Base-by-base conservation (phyloP, 1,284 basidiomycete genomes). In the Cutaneotrichosporon daszewskae region DNA sequence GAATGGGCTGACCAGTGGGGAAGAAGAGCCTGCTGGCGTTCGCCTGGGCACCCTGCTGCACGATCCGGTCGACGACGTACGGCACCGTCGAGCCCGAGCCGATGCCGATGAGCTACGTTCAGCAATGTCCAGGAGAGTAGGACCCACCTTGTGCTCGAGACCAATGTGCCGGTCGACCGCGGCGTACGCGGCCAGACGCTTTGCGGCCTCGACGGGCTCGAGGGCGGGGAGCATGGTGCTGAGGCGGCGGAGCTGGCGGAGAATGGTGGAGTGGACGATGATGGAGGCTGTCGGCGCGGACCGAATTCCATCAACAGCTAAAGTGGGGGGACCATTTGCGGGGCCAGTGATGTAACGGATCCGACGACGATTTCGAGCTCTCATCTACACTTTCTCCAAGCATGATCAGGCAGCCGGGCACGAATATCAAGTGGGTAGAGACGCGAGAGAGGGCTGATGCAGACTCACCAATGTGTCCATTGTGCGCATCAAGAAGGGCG, bases 41-140 rank as follows among this genome's bases (percentile, higher is more conserved):
- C 26, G 80, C 75, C 36, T 79, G 78, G 13, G 67, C 55, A 11
- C 90, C 91, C 68, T 96, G 91, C 53, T 85, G 79, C 8, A 90
- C 78, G 49, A 98, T 94, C 31, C 92, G 79, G 61, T 98, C 92
- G 27, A 98, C 91, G 43, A 96, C 92, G 65, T 95, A 98, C 1
- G 92, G 92, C 0, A 99, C 94, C 0, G 95, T 99, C 1, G 91
- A 95, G 24, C 94, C 88, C 49, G 84, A 90, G 37, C 90, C 90
- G 57, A 95, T 87, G 22, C 89, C 90, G 51, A 94, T 87, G 45
- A 91, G 76, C 87, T 90, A 52, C 7, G 17, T 31, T 47, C 18
- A 44, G 40, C 28, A 14, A 5, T 7, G 18, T 10, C n/a, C 5
- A 6, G 26, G 3, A 17, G 37, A 14, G 17, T 17, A 5, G 47